Evolutionary conservation across 2,329 filamentous ascomycete genomes (phyloP).

Genomic region (Drechslerella stenobrocha): DNA sequence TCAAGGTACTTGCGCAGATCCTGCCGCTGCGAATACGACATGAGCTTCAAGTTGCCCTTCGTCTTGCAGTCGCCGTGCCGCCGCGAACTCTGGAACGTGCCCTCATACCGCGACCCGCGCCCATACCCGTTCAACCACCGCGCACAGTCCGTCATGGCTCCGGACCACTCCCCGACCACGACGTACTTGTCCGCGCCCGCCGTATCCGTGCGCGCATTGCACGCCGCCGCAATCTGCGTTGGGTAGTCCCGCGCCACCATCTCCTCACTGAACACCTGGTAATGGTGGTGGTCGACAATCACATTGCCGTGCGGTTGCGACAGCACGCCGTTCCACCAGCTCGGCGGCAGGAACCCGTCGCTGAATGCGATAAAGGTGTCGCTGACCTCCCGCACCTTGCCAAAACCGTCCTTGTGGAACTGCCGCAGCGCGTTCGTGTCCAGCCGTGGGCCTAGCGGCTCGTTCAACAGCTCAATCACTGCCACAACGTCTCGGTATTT

Average conservation of each 20-base stretch:
- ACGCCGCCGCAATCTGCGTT: conserved; percentile 63
- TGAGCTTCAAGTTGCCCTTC: conserved; percentile 7
- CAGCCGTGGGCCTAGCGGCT: conserved; percentile 57
- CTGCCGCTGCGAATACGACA: conserved; percentile 31
- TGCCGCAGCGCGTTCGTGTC: conserved; percentile 54
- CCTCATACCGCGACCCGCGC: conserved; percentile 64
- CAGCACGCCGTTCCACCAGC: conserved; percentile 67
- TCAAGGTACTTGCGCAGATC: conserved; percentile 57
- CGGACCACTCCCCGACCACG: conserved; percentile 71
- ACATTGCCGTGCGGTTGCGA: conserved; percentile 61
- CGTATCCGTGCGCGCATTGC: conserved; percentile 61
- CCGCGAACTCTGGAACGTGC: conserved; percentile 62
- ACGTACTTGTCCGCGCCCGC: conserved; percentile 66
- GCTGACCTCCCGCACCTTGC: conserved; percentile 58
- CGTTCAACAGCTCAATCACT: conserved; percentile 64
- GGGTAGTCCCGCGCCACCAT: conserved; percentile 60
- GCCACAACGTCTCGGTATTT: conserved; percentile 64
- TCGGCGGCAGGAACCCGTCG: conserved; percentile 62
- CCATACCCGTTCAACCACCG: conserved; percentile 63
- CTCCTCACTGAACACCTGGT: conserved; percentile 65
- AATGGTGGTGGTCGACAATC: conserved; percentile 71
- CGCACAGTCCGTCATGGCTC: conserved; percentile 66
- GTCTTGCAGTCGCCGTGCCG: conserved; percentile 23
- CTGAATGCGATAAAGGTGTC: conserved; percentile 63
- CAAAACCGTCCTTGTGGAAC: conserved; percentile 61